Base-by-base conservation (phyloP, 2,329 filamentous ascomycete genomes). In the Apiospora rasikravindrae region DNA sequence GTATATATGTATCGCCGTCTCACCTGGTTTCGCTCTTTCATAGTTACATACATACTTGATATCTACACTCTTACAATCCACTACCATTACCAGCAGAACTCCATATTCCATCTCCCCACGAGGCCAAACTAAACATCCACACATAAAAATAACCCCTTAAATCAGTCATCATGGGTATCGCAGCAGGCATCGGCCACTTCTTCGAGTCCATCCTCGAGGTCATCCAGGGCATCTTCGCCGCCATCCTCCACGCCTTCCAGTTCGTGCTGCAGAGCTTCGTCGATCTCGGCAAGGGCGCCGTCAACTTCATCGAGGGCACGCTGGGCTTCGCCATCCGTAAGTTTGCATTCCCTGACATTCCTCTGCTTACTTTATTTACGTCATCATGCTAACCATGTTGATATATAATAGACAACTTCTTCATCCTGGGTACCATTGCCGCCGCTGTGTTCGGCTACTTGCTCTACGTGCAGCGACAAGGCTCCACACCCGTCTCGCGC, bases 261-360 rank as follows among this genome's bases (percentile, higher is more conserved):
- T 71, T 73, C 72, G 71, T 75, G 26, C 7, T 79, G 53, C 71
- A 76, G 73, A 45, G 70, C 47, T 70, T 79, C 66, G 26, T 76
- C 45, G 73, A 77, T 44, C 22, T 79, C 13, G 77, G 78, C 73
- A 73, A 69, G 40, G 75, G 71, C 10, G 72, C 78, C 14, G 75
- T 77, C 26, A 53, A 75, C 29, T 80, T 80, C 64, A 73, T 81
- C 61, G 79, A 80, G 73, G 76, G 77, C 26, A 79, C 78, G 26
- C 76, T 81, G 6, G 79, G 79, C 33, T 80, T 81, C 61, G 78
- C 78, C 4, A 73, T 81, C 53, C 77, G 79, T 81, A 75, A 73
- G 79, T 77, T 16, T 16, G 5, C 8, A 14, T 45, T 49, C 10
- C 53, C 2, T n/a, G 1, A 42, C 57, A n/a, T 5, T 47, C 16